Evolutionary conservation across 345 rosid genomes (phyloP).

Genomic region (Hypericum perforatum): DNA sequence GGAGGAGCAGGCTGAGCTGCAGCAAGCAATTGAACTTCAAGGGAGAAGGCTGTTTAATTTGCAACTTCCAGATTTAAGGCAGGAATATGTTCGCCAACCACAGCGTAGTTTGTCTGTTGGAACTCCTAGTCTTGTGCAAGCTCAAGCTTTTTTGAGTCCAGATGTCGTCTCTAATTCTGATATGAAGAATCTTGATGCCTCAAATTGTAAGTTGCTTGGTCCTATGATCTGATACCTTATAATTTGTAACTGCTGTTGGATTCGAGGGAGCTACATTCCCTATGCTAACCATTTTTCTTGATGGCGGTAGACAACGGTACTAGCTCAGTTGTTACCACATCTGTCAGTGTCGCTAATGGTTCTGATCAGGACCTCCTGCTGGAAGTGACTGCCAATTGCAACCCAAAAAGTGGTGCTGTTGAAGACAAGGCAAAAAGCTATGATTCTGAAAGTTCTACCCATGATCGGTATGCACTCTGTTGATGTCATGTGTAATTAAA

Average conservation of each 20-base stretch:
- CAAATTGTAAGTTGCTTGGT: conserved; percentile 34
- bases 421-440: conserved; percentile 17
- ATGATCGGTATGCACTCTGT: conserved; percentile 21
- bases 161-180: conserved; percentile 27
- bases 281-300: conserved; percentile 10
- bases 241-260: not conserved
- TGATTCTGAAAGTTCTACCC: conserved; percentile 11
- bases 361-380: conserved; percentile 27
- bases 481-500: conserved; percentile 10
- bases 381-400: conserved; percentile 19
- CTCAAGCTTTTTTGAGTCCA: conserved; percentile 29
- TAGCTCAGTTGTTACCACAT: conserved; percentile 16
- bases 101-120: conserved; percentile 68
- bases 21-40: conserved; percentile 82
- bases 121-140: conserved; percentile 33
- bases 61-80: conserved; percentile 71
- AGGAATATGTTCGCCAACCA: conserved; percentile 41
- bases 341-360: conserved; percentile 12
- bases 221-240: not conserved
- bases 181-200: conserved; percentile 27
- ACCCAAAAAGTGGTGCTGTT: conserved; percentile 11
- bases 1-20: conserved; percentile 80
- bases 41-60: conserved; percentile 69
- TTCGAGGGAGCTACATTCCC: conserved; percentile 5
- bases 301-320: conserved; percentile 27